Base-by-base conservation (phyloP, 768 basidiomycete genomes). In the Amanita molliuscula region DNA sequence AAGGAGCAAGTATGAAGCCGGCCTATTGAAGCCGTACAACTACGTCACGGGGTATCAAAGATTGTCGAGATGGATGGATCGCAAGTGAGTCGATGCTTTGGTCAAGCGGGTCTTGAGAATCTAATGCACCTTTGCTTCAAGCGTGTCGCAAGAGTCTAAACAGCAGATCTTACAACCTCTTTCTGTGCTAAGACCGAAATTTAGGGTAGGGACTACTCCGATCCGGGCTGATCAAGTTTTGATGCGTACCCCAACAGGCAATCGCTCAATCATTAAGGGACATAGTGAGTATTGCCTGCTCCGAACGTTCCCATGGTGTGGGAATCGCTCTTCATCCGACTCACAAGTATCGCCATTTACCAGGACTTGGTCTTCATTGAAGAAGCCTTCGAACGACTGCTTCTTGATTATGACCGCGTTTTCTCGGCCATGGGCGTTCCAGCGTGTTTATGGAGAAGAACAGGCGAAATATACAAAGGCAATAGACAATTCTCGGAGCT, bases 391-490 rank as follows among this genome's bases (percentile, higher is more conserved):
- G 95, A 99, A 63, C 85, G 94, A 1, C 74, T 97, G 53, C 73
- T 99, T 51, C 79, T 98, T 18, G 93, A 96, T 61, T 97, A 97
- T 54, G 95, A 97, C 62, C 84, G 93, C 20, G 91, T 88, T 11
- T 90, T 91, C 66, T 84, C 84, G 47, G 92, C 90, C 0, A 97
- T 99, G 85, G 93, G 91, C 29, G 92, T 98, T 3, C 95, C 95
- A 0, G 93, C 93, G 0, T 99, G 95, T 56, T 75, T 97, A 5
- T 98, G 95, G 95, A 75, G 94, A 23, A 73, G 95, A 43, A 99
- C 95, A 2, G 95, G 95, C 29, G 94, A 98, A 69, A 98, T 98
- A 55, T 98, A 97, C 74, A 98, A 98, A 65, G 94, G 87, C 38
- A 99, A 99, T 62, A 79, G 90, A 49, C 93, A 95, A 67, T 97